phyloP scores from a whole-genome alignment of 441 rosid species.

The Erodium texanum region DNA sequence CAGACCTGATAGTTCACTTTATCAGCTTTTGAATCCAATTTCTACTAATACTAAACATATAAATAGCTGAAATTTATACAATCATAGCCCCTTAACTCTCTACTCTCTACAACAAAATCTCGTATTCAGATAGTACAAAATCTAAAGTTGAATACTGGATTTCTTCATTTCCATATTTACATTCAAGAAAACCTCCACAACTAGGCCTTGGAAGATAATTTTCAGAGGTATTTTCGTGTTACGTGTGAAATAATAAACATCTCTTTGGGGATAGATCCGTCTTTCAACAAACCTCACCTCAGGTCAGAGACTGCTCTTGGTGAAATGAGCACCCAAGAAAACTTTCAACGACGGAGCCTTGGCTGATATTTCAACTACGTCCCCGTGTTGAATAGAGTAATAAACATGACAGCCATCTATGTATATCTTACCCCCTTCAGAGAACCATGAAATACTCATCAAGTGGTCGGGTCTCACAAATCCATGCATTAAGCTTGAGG shows the following conservation, averaged over 20 bases:
- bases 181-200: neutral
- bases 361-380: slow-evolving; percentile 53
- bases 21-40: too few relatives aligned
- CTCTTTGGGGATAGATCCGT: too few relatives aligned
- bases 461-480: slow-evolving; percentile 35
- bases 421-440: slow-evolving; percentile 50
- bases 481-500: slow-evolving; percentile 52
- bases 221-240: neutral
- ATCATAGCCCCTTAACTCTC: too few relatives aligned
- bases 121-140: too few relatives aligned
- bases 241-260: neutral
- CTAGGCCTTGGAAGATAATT: neutral
- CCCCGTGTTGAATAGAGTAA: slow-evolving; percentile 44
- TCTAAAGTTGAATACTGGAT: too few relatives aligned
- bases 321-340: slow-evolving; percentile 43
- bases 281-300: neutral
- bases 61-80: too few relatives aligned
- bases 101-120: too few relatives aligned
- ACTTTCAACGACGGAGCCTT: slow-evolving; percentile 60
- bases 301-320: neutral
- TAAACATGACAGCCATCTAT: slow-evolving; percentile 65
- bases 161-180: neutral
- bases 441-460: slow-evolving; percentile 52
- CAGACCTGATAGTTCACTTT: too few relatives aligned
- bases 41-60: too few relatives aligned